Percentiles rank a stretch among this genome's conserved stretches.
These are phyloP conservation scores for Teunomyces atbi DNA, from an alignment of 805 yeast genomes.

Conservation along the genomic window DNA sequence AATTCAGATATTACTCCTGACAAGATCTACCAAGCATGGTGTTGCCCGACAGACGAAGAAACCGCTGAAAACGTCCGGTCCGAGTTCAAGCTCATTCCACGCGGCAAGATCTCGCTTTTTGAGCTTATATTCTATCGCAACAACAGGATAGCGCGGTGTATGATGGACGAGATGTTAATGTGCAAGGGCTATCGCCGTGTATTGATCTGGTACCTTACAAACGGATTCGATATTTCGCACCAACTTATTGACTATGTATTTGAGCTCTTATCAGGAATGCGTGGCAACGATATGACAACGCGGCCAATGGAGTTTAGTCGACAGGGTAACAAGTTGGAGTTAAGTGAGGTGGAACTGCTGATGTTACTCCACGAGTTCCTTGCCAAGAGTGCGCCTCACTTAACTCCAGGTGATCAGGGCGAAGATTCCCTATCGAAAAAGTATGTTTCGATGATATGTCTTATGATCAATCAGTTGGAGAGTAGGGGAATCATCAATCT, in stretches of 20 bases:
- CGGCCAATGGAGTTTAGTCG: slow-evolving; percentile 50
- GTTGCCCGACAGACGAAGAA: slow-evolving; percentile 29
- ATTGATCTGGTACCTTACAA: slow-evolving; percentile 67
- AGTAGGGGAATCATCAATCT: slow-evolving; percentile 44
- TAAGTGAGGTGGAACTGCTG: slow-evolving; percentile 59
- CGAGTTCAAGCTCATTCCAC: slow-evolving; percentile 29
- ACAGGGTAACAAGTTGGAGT: slow-evolving; percentile 45
- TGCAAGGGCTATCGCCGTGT: slow-evolving; percentile 61
- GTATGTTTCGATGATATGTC: slow-evolving; percentile 54
- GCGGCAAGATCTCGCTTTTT: slow-evolving; percentile 40
- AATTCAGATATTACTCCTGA: slow-evolving; percentile 43
- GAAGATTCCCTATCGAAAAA: slow-evolving; percentile 37
- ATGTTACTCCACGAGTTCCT: slow-evolving; percentile 73
- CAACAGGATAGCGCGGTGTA: slow-evolving; percentile 50
- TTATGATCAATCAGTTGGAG: slow-evolving; percentile 57
- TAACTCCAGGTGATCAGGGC: slow-evolving; percentile 31
- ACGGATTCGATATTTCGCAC: slow-evolving; percentile 50
- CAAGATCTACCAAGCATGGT: slow-evolving; percentile 47
- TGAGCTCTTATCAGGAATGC: slow-evolving; percentile 54
- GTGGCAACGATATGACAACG: slow-evolving; percentile 43
- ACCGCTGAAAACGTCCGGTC: slow-evolving; percentile 23
- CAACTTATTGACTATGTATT: slow-evolving; percentile 60
- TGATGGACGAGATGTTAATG: slow-evolving; percentile 73
- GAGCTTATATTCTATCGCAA: slow-evolving; percentile 52
- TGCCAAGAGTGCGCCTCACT: slow-evolving; percentile 43